Evolutionary conservation across 441 rosid genomes (phyloP).

Genomic region (Aquilaria agallochum): DNA sequence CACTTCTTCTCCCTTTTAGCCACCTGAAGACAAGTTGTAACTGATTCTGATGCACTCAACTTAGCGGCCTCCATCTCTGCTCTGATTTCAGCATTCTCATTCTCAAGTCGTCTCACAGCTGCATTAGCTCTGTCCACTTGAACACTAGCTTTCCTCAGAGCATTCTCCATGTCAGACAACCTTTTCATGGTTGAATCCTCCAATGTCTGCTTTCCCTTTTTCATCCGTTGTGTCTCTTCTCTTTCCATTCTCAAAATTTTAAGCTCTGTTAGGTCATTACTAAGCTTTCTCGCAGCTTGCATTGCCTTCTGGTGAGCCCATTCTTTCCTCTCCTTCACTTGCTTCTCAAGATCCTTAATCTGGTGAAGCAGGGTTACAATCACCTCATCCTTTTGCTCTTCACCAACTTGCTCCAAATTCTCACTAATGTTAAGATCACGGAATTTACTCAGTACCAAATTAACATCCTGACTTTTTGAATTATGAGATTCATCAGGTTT

Average conservation of each 20-base stretch:
- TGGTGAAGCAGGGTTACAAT: constrained; percentile 54
- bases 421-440: constrained; percentile 76
- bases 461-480: constrained; percentile 44
- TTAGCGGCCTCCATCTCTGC: constrained; percentile 95
- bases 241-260: constrained; percentile 76
- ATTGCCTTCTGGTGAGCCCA: constrained; percentile 98
- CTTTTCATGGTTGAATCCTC: constrained; percentile 80
- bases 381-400: constrained; percentile 75
- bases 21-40: constrained; percentile 61
- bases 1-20: constrained; percentile 83
- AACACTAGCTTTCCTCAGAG: constrained; percentile 74
- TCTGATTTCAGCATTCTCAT: constrained; percentile 83
- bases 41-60: constrained; percentile 87
- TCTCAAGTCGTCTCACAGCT: constrained; percentile 70
- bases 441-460: constrained; percentile 59
- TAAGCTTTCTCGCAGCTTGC: constrained; percentile 94
- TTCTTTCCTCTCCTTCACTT: constrained; percentile 77
- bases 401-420: constrained; percentile 48
- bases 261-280: constrained; percentile 79
- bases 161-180: constrained; percentile 79
- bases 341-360: constrained; percentile 72
- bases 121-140: constrained; percentile 78
- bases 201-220: constrained; percentile 77
- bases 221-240: constrained; percentile 74
- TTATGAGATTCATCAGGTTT: constrained; percentile 42